Percentiles rank a stretch among this genome's conserved stretches.
Conservation (phyloP, 1,139 yeast species). For the Diutina sp. region DNA sequence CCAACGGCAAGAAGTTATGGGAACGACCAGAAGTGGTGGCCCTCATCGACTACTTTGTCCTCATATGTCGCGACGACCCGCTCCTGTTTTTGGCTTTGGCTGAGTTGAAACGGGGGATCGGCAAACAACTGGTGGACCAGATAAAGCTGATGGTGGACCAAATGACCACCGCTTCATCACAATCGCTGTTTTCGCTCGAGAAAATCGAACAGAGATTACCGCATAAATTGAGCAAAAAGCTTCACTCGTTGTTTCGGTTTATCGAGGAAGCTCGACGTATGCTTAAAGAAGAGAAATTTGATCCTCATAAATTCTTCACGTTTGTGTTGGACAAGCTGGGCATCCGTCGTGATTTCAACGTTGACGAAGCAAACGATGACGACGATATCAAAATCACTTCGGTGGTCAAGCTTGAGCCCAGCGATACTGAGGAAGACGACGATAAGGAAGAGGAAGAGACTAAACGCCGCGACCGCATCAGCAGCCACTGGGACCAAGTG, state of each 20-base stretch:
- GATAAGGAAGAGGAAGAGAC: conserved; percentile 8
- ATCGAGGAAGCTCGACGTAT: conserved; percentile 16
- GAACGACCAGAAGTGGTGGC: conserved; percentile 56
- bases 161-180: neutral
- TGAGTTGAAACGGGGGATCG: conserved; percentile 54
- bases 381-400: conserved; percentile 8
- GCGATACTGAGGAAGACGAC: conserved; percentile 15
- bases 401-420: conserved; percentile 28
- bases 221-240: conserved; percentile 7
- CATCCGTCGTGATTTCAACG: conserved; percentile 27
- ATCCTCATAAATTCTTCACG: conserved; percentile 12
- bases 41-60: conserved; percentile 51
- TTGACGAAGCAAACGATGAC: conserved; percentile 9
- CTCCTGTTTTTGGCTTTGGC: conserved; percentile 47
- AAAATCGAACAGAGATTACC: conserved; percentile 2
- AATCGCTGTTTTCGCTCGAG: neutral
- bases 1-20: conserved; percentile 73
- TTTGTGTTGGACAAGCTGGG: conserved; percentile 10
- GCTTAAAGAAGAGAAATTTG: conserved; percentile 5
- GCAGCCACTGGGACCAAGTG: neutral
- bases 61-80: conserved; percentile 47
- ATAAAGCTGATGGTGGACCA: conserved; percentile 14
- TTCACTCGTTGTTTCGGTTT: conserved; percentile 17
- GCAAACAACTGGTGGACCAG: conserved; percentile 36
- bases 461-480: neutral